These are phyloP conservation scores for Hyphopichia fennica DNA, from an alignment of 1,139 yeast species.

Conservation along the genomic window DNA sequence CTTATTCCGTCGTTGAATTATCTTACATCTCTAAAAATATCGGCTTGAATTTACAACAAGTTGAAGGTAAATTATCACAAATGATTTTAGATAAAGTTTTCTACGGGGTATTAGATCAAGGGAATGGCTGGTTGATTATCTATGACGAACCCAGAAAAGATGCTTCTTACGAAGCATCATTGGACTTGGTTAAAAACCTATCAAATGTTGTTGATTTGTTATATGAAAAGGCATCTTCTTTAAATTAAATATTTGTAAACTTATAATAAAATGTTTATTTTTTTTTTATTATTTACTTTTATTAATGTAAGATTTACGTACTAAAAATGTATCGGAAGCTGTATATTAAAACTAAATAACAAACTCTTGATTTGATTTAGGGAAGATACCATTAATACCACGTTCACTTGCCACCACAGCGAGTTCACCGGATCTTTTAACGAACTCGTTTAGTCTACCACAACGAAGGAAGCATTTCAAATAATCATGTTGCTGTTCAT, in stretches of 20 bases:
- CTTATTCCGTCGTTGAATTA: conserved; percentile 92
- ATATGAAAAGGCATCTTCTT: conserved; percentile 88
- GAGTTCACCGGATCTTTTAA: conserved; percentile 57
- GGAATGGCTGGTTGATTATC: conserved; percentile 94
- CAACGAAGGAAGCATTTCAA: conserved; percentile 55
- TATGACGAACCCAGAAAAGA: conserved; percentile 89
- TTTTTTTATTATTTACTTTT: neutral
- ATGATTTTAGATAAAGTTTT: conserved; percentile 95
- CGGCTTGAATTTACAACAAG: conserved; percentile 84
- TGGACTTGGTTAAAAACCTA: conserved; percentile 84
- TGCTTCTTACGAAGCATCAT: conserved; percentile 84
- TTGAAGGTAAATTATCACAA: conserved; percentile 92
- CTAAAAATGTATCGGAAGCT: neutral
- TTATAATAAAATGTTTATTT: neutral
- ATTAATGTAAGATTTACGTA: neutral
- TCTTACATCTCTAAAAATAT: conserved; percentile 84
- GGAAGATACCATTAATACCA: conserved; percentile 38
- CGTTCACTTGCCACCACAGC: conserved; percentile 49
- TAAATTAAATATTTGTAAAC: conserved; percentile 39
- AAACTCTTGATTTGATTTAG: conserved; percentile 6
- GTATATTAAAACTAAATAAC: neutral
- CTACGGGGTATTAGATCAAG: conserved; percentile 95
- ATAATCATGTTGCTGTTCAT: conserved; percentile 40
- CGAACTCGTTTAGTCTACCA: conserved; percentile 63
- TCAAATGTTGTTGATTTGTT: conserved; percentile 86